A percentile compares a stretch with the other conserved stretches of the same genome.
phyloP scores from a whole-genome alignment of 495 filamentous ascomycete species.

The Pyronema domesticum region DNA sequence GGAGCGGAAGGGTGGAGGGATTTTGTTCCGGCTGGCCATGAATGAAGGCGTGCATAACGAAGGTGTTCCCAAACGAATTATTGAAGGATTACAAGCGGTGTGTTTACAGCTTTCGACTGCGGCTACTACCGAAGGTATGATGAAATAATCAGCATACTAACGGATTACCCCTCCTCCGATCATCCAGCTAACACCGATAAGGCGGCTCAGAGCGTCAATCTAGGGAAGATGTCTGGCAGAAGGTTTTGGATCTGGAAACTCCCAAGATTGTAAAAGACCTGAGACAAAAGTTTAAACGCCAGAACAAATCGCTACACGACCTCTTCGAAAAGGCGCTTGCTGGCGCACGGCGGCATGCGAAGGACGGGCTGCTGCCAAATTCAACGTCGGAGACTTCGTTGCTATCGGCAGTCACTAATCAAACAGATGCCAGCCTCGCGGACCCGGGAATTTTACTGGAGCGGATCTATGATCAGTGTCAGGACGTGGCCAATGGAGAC shows the following conservation, averaged over 20 bases:
- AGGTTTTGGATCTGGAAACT: constrained; percentile 15
- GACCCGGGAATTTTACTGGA: constrained; percentile 10
- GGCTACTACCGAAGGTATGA: constrained; percentile 12
- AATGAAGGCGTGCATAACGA: constrained; percentile 24
- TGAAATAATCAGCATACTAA: neutral
- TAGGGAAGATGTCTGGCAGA: constrained; percentile 17
- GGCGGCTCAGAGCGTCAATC: constrained; percentile 13
- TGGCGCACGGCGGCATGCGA: neutral
- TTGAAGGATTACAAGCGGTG: constrained; percentile 17
- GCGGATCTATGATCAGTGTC: constrained; percentile 20
- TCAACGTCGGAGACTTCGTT: neutral
- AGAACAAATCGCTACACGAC: constrained; percentile 3
- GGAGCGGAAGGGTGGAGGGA: constrained; percentile 9
- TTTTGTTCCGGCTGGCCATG: constrained; percentile 22
- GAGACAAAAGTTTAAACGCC: constrained; percentile 13
- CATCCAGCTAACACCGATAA: neutral
- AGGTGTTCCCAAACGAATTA: constrained; percentile 14
- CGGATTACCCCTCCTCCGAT: neutral
- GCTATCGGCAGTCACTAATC: neutral
- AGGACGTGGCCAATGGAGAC: neutral
- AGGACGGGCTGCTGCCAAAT: too few species aligned
- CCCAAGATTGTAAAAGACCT: constrained; percentile 17
- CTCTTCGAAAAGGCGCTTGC: constrained; percentile 13
- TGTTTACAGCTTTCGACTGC: constrained; percentile 14
- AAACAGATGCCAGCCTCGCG: neutral